Evolutionary conservation across 805 yeast species (phyloP), one percentile per base, ranked within the genome.

Genomic region (Naumovozyma baii): DNA sequence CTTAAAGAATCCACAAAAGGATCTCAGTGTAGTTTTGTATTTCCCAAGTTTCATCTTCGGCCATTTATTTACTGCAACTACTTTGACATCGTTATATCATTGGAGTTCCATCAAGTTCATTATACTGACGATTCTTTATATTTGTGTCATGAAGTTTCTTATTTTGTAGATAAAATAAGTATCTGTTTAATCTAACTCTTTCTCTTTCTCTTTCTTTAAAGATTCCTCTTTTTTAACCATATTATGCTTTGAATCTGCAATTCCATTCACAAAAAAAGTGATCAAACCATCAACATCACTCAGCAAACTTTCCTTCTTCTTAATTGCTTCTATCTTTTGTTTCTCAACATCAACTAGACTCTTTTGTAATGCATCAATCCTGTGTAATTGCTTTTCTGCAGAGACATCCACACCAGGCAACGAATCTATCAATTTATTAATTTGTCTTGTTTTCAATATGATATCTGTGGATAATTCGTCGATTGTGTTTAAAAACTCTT

Each of bases 341-440:
- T 60, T 54, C 50, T 87, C 92, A 1, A 78, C 76, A 10, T 67
- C 63, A 10, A 70, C 68, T 39, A 88, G 62, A 48, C 83, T 84
- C 34, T 58, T 56, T 36, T 83, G 81, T 35, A 92, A 64, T 12
- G 66, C 67, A 37, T 71, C 73, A 14, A 90, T 83, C 43, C 72
- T 70, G 19, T 64, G 62, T 56, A 87, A 57, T 60, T 88, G 97
- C 39, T 76, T 80, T 34, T 70, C 74, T 18, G 83, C 82, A 1
- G 88, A 76, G 1, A 82, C 88, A 7, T 94, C 96, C 2, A 86
- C 84, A 10, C 96, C 97, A 0, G 98, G 98, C 33, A 90, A 66
- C 2, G 94, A 77, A 54, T 84, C 94, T 31, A 90, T 87, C 19
- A 90, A 73, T 52, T 83, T 78, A 31, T 84, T 73, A 13, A 90